Conservation (phyloP, 345 rosid species). For the Pistacia integerrima region DNA sequence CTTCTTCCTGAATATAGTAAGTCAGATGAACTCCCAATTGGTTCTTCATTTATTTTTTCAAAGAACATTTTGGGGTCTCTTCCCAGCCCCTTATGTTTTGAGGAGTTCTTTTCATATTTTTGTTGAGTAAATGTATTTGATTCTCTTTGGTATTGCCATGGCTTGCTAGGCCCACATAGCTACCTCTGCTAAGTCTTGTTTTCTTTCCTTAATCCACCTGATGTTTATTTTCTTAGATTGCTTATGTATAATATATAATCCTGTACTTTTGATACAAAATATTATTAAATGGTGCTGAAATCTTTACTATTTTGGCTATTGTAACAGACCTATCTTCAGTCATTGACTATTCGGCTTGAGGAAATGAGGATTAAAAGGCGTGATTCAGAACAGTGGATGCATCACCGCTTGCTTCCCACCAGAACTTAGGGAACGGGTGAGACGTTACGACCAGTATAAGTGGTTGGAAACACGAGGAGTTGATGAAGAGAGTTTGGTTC, state of each 20-base stretch:
- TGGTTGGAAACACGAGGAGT: constrained; percentile 98
- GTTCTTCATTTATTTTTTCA: background rate
- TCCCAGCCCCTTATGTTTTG: background rate
- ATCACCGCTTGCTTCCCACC: constrained; percentile 94
- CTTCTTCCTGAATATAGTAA: background rate
- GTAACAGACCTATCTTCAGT: constrained; percentile 93
- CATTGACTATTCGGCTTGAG: constrained; percentile 90
- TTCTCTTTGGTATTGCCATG: too few relatives aligned
- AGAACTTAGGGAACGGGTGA: constrained; percentile 81
- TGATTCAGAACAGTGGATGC: constrained; percentile 99
- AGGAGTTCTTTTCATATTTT: background rate
- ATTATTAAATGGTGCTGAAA: background rate
- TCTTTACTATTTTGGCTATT: constrained; percentile 18
- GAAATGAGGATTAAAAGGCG: constrained; percentile 99
- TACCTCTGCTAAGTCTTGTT: background rate
- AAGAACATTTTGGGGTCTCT: background rate
- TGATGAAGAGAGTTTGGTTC: constrained; percentile 86
- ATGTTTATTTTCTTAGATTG: background rate
- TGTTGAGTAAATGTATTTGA: background rate
- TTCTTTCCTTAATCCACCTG: background rate
- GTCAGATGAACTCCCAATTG: background rate
- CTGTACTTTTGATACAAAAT: background rate
- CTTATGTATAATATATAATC: too few relatives aligned
- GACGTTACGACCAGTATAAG: constrained; percentile 93
- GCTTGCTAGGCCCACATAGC: background rate